Percentiles rank a stretch among this genome's conserved stretches.
phyloP scores from a whole-genome alignment of 2,329 filamentous ascomycete genomes.

The Massarina eburnea region DNA sequence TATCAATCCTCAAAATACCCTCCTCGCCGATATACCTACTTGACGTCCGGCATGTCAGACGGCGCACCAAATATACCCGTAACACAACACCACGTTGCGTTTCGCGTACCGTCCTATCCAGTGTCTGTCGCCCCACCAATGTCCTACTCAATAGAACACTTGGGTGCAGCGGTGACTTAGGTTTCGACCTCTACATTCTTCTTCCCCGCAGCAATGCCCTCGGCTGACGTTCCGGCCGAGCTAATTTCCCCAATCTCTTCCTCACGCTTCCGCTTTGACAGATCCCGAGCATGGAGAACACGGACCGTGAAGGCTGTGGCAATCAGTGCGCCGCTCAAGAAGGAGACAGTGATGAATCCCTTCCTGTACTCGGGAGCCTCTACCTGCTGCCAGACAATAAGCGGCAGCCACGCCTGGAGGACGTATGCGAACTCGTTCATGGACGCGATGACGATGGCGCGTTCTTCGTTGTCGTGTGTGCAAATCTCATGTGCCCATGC shows the following conservation, averaged over 20 bases:
- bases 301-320: conserved; percentile 52
- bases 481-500: conserved; percentile 60
- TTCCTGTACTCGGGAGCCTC: conserved; percentile 64
- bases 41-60: no score
- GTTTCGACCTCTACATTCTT: no score
- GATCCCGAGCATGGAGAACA: conserved; percentile 47
- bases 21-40: no score
- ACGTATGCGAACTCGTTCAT: conserved; percentile 74
- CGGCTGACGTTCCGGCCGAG: background rate
- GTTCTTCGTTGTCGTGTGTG: conserved; percentile 62
- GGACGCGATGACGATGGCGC: conserved; percentile 63
- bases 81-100: no score
- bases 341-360: conserved; percentile 56
- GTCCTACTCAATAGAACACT: no score
- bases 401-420: conserved; percentile 68
- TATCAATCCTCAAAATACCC: no score
- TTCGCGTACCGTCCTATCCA: no score
- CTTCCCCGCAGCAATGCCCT: no score
- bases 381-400: conserved; percentile 66
- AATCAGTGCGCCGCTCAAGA: conserved; percentile 47
- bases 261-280: background rate
- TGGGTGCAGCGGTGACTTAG: no score
- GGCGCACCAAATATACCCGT: no score
- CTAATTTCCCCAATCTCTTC: background rate
- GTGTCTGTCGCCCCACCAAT: no score